phyloP scores from a whole-genome alignment of 495 filamentous ascomycete genomes.

The Hyaloscypha finlandica region DNA sequence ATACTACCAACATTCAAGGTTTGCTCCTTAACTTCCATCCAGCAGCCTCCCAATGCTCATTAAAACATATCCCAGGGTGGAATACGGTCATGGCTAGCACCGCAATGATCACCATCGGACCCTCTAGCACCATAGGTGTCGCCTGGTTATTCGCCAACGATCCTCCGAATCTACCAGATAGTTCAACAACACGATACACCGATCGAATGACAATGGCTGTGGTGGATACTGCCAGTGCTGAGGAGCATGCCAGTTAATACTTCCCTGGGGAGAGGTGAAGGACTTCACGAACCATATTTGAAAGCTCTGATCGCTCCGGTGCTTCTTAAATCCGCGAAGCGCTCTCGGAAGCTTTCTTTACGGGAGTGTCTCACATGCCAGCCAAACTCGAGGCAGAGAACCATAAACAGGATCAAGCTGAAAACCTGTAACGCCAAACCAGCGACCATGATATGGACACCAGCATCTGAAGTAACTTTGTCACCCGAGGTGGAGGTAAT shows the following conservation, averaged over 20 bases:
- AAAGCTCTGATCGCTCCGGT: constrained; percentile 7
- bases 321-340: neutral
- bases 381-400: constrained; percentile 45
- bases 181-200: constrained; percentile 36
- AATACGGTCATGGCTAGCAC: constrained; percentile 29
- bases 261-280: neutral
- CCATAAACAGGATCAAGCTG: constrained; percentile 42
- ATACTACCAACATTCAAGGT: neutral
- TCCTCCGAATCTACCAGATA: constrained; percentile 35
- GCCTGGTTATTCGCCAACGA: constrained; percentile 35
- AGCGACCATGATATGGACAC: constrained; percentile 65
- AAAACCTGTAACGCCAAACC: constrained; percentile 59
- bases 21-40: neutral
- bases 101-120: constrained; percentile 37
- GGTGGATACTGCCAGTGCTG: constrained; percentile 2
- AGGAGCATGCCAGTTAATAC: neutral
- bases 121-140: constrained; percentile 38
- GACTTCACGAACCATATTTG: neutral
- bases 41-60: neutral
- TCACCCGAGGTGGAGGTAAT: constrained; percentile 51
- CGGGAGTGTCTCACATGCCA: constrained; percentile 30
- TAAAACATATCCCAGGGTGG: constrained; percentile 28
- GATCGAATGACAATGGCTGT: constrained; percentile 35
- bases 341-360: neutral
- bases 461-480: constrained; percentile 36